Percentiles rank a stretch among this genome's conserved stretches.
Evolutionary conservation across 2,329 filamentous ascomycete genomes (phyloP).

Genomic region (Cladosporium cucumerinum): DNA sequence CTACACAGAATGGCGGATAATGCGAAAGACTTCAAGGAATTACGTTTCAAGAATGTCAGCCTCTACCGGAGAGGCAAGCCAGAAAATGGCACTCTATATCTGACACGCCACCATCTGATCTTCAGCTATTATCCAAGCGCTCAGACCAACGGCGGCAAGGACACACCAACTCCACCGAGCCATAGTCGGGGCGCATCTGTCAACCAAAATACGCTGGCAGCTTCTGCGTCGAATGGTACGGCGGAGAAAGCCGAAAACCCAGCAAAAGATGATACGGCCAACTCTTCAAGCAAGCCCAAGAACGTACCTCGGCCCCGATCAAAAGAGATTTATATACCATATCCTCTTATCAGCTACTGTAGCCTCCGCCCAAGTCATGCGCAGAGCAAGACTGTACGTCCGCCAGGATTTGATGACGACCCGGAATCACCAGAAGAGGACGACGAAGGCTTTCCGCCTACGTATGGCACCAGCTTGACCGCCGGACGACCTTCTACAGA

Average conservation of each 20-base stretch:
- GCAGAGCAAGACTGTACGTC: constrained; percentile 14
- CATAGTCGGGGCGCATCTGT: constrained; percentile 1
- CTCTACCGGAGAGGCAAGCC: constrained; percentile 56
- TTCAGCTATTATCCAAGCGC: constrained; percentile 54
- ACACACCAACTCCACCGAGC: constrained; percentile 22
- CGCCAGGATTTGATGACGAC: background rate
- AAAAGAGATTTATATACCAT: constrained; percentile 87
- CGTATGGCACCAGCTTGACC: constrained; percentile 28
- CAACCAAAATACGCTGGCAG: background rate
- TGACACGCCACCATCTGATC: constrained; percentile 63
- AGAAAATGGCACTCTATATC: constrained; percentile 58
- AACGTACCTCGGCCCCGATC: constrained; percentile 37
- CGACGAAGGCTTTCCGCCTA: constrained; percentile 28
- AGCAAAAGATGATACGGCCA: constrained; percentile 14
- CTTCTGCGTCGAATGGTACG: background rate
- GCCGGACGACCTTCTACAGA: constrained; percentile 30
- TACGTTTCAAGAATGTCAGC: constrained; percentile 57
- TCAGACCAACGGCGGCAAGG: background rate
- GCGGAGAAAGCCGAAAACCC: constrained; percentile 14
- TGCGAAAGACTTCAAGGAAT: constrained; percentile 8
- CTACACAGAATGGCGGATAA: constrained; percentile 1
- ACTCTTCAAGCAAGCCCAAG: constrained; percentile 18
- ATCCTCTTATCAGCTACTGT: constrained; percentile 83
- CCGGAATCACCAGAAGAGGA: constrained; percentile 19
- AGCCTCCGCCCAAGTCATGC: constrained; percentile 60